Base-by-base conservation (phyloP, 2,329 filamentous ascomycete species). In the Calonectria naviculata region DNA sequence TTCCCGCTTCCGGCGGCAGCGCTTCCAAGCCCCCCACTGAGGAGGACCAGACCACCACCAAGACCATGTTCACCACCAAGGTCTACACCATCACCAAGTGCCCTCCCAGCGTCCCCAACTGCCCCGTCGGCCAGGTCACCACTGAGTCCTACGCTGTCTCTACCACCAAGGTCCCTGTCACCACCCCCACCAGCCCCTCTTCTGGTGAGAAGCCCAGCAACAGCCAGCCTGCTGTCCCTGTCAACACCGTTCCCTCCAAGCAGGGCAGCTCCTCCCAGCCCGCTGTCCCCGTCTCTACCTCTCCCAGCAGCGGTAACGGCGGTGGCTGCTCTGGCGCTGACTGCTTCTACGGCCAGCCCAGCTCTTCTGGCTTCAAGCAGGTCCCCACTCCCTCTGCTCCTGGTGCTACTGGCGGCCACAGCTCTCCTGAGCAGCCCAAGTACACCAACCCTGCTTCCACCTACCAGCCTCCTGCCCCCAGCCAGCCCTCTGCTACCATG, bases 191-290 rank as follows among this genome's bases (percentile, higher is more conserved):
- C 52, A 58, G 34, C 52, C 83, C 82, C 67, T 71, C 78, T 49
- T 76, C 80, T 38, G 74, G 69, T 19, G 76, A 82, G 78, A 67
- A 83, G 79, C 56, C 73, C 71, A 26, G 71, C 36, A 75, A 73
- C 76, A 75, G 79, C 58, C 83, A 82, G 49, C 83, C 80, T 17
- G 74, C 81, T 64, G 81, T 83, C 77, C 80, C 80, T 44, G 64
- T 65, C 44, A 74, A 70, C 38, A 78, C 71, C 41, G 70, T 36
- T 46, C 63, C 63, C n/a, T 58, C 42, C 15, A 34, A 34, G 31
- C 41, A 31, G 26, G 42, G n/a, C 10, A 36, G 34, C 17, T 46
- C 42, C n/a, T 24, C 42, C n/a, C 19, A 46, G 42, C 42, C 42
- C 13, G 42, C 42, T 24, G 38, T 47, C 61, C 46, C 63, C 15